phyloP scores from a whole-genome alignment of 1,284 basidiomycete species.

The Heterobasidion annosum region DNA sequence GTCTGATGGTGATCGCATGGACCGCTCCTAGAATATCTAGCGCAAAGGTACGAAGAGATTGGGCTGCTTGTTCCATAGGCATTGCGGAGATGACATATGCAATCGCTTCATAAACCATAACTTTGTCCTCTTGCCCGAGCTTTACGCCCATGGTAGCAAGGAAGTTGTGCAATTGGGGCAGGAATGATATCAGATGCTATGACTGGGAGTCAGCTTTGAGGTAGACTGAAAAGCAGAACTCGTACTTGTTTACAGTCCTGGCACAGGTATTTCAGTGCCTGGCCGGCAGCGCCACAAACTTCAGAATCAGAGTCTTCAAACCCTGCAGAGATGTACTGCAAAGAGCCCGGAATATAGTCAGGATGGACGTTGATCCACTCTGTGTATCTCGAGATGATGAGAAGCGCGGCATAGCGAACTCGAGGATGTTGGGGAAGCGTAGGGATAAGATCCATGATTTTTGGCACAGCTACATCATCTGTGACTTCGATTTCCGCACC shows the following conservation, averaged over 20 bases:
- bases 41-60: constrained; percentile 79
- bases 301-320: constrained; percentile 78
- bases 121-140: constrained; percentile 80
- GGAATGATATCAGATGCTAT: constrained; percentile 84
- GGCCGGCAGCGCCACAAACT: constrained; percentile 90
- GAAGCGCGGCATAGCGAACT: constrained; percentile 90
- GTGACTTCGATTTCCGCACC: constrained; percentile 85
- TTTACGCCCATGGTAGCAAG: constrained; percentile 70
- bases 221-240: constrained; percentile 1
- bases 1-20: constrained; percentile 47
- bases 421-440: constrained; percentile 85
- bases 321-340: constrained; percentile 89
- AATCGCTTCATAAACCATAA: constrained; percentile 92
- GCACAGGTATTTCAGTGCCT: constrained; percentile 95
- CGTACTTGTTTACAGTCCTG: constrained; percentile 87
- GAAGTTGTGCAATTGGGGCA: constrained; percentile 90
- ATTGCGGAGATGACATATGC: constrained; percentile 92
- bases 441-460: constrained; percentile 93
- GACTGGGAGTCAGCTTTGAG: constrained; percentile 5
- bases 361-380: constrained; percentile 95
- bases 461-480: constrained; percentile 83
- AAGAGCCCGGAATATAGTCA: constrained; percentile 76
- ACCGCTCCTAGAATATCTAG: constrained; percentile 67
- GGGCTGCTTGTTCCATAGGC: constrained; percentile 79
- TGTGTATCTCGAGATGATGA: constrained; percentile 94